These are phyloP conservation scores for Bjerkandera adusta DNA, from an alignment of 1,284 basidiomycete genomes.

Conservation along the genomic window DNA sequence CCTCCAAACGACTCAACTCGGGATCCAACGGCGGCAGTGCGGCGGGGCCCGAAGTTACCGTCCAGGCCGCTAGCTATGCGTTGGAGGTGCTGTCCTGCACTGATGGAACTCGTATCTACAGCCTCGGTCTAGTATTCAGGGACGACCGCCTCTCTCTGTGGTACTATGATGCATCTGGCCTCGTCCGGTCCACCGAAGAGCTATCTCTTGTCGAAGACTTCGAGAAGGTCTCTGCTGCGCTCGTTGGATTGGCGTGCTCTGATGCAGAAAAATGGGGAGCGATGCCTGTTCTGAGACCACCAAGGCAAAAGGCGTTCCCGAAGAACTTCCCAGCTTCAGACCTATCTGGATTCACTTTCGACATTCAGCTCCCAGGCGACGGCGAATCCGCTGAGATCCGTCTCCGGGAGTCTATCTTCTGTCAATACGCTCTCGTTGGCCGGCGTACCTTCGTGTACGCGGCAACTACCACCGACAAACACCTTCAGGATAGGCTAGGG, in stretches of 20 bases:
- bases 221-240: slow-evolving; percentile 7
- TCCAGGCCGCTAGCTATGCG: slow-evolving; percentile 7
- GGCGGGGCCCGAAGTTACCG: background rate
- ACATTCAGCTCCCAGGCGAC: too few species aligned
- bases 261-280: background rate
- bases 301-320: background rate
- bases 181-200: background rate
- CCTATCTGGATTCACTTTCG: slow-evolving; percentile 1
- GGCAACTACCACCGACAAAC: background rate
- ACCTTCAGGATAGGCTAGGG: background rate
- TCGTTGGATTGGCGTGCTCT: slow-evolving; percentile 6
- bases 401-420: background rate
- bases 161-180: slow-evolving; percentile 10
- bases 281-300: background rate
- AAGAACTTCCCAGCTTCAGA: background rate
- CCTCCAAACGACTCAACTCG: too few species aligned
- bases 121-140: background rate
- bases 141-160: slow-evolving; percentile 1
- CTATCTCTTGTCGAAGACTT: slow-evolving; percentile 7
- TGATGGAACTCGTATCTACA: background rate
- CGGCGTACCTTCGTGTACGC: slow-evolving; percentile 8
- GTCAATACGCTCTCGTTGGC: slow-evolving; percentile 7
- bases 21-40: too few species aligned
- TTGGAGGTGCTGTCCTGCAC: slow-evolving; percentile 1
- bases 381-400: background rate